Evolutionary conservation across 2,329 filamentous ascomycete species (phyloP).

Genomic region (Trichophyton verrucosum): DNA sequence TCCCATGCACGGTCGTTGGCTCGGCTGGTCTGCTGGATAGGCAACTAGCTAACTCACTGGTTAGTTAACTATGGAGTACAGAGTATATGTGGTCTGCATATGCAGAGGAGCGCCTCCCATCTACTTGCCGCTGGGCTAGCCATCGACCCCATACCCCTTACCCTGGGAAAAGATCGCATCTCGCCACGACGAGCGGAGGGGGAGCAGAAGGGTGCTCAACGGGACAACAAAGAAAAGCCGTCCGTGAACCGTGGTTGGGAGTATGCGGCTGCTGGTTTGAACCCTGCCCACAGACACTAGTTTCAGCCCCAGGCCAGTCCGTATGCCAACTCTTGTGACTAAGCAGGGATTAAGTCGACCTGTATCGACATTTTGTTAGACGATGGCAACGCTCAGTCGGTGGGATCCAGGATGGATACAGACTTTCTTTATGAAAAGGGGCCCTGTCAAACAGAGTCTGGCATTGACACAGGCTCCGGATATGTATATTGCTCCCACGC

Average conservation of each 20-base stretch:
- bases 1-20: no score
- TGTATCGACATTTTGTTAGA: background rate
- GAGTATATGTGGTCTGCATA: background rate
- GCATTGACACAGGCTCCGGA: no score
- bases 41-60: no score
- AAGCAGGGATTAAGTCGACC: background rate
- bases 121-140: background rate
- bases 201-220: no score
- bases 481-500: no score
- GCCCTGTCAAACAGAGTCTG: no score
- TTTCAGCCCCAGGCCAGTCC: background rate
- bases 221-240: background rate
- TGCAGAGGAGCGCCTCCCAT: background rate
- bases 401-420: background rate
- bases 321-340: background rate
- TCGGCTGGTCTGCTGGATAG: no score
- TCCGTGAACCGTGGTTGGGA: background rate
- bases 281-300: background rate
- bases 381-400: background rate
- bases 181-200: background rate
- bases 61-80: no score
- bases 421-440: background rate
- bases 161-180: background rate
- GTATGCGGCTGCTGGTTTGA: background rate
- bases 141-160: background rate